A percentile compares a stretch with the other conserved stretches of the same genome.
Conservation (phyloP, 305 asterid genomes). For the Euphrasia arctica region DNA sequence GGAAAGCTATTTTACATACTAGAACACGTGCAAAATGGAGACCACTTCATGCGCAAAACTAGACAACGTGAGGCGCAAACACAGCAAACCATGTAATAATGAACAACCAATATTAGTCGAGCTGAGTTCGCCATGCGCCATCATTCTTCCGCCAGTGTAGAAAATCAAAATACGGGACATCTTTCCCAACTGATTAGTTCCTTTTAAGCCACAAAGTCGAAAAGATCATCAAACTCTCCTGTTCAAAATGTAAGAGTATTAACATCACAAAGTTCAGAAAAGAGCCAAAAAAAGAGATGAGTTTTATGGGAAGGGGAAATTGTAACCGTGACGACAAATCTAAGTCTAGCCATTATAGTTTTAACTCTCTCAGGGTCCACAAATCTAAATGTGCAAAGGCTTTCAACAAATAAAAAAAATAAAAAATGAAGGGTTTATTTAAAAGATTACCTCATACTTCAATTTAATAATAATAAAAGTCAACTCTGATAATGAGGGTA, state of each 20-base stretch:
- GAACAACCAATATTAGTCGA: slow-evolving; percentile 16
- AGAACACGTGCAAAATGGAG: slow-evolving; percentile 23
- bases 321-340: too few relatives aligned
- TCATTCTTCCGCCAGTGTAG: not conserved
- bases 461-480: too few relatives aligned
- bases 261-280: slow-evolving; percentile 23
- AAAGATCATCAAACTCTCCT: slow-evolving; percentile 55
- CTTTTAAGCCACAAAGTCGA: slow-evolving; percentile 29
- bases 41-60: slow-evolving; percentile 16
- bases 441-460: not conserved
- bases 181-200: slow-evolving; percentile 22
- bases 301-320: not conserved
- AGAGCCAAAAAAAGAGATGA: too few relatives aligned
- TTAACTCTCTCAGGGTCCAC: too few relatives aligned
- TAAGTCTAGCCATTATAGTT: too few relatives aligned
- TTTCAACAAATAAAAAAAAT: not conserved
- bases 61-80: slow-evolving; percentile 6
- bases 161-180: slow-evolving; percentile 15
- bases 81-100: slow-evolving; percentile 14
- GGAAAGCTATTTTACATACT: slow-evolving; percentile 43
- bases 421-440: not conserved
- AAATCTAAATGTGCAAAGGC: not conserved
- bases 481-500: not conserved
- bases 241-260: slow-evolving; percentile 27
- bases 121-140: slow-evolving; percentile 14